phyloP scores from a whole-genome alignment of 129 eudicot species.

The Kitagawia praeruptora region DNA sequence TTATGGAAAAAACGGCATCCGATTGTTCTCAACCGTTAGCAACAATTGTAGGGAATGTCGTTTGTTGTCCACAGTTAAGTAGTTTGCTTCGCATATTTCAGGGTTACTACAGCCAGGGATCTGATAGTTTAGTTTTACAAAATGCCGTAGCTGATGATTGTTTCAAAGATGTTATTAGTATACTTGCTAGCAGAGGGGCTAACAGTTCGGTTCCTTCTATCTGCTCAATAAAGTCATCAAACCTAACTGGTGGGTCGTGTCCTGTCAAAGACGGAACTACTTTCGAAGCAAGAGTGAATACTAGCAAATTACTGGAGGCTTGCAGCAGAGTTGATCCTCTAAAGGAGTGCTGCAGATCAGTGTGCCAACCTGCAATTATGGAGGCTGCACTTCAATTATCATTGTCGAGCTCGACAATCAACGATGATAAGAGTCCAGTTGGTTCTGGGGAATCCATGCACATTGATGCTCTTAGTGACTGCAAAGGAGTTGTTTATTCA shows the following conservation, averaged over 20 bases:
- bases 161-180: constrained; percentile 65
- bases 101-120: constrained; percentile 51
- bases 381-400: constrained; percentile 80
- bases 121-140: constrained; percentile 59
- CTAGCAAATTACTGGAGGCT: constrained; percentile 72
- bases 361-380: constrained; percentile 75
- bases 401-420: constrained; percentile 21
- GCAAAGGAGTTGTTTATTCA: constrained; percentile 71
- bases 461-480: constrained; percentile 55
- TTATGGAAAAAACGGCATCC: constrained; percentile 71
- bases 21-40: constrained; percentile 77
- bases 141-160: constrained; percentile 68
- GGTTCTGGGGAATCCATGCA: constrained; percentile 37
- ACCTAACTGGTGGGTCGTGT: constrained; percentile 80
- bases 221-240: constrained; percentile 60
- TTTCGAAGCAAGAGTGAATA: constrained; percentile 65
- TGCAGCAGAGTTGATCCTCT: constrained; percentile 81
- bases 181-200: constrained; percentile 85
- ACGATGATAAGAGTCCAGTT: constrained; percentile 26
- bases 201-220: constrained; percentile 60
- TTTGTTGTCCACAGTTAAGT: constrained; percentile 84
- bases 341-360: constrained; percentile 84
- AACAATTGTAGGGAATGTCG: constrained; percentile 62
- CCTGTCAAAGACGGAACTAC: constrained; percentile 66
- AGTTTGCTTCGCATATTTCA: constrained; percentile 77